Evolutionary conservation across 768 basidiomycete species (phyloP), one percentile per base, ranked within the genome.

Genomic region (Paxillus rubicundulus): DNA sequence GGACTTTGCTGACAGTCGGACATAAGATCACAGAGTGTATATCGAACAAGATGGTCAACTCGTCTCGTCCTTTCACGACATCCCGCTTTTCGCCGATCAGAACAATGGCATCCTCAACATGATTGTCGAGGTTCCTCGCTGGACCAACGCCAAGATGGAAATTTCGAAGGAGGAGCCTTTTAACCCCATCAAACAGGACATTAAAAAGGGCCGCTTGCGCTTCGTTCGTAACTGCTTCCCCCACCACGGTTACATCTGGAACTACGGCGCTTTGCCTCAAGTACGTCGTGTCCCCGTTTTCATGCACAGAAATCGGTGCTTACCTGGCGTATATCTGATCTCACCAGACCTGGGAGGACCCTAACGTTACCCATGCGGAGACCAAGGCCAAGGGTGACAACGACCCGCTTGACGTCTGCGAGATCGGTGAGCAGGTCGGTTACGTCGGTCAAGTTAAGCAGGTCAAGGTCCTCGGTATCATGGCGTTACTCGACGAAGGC

Each of bases 91-190:
- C 71, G 94, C 94, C 49, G 93, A 99, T 75, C 91, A 87, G 78
- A 86, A 78, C 76, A 89, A 89, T 72, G 91, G 91, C 67, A 87
- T 98, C 78, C 81, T 97, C 76, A 98, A 98, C 87, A 98, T 98
- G 92, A 78, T 97, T 72, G 94, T 97, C 74, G 92, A 97, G 76
- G 84, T 96, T 52, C 97, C 97, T 45, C 89, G 97, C 66, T 99
- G 97, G 97, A 97, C 95, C 72, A 98, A 99, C 79, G 97, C 97
- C 49, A 98, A 99, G 82, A 90, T 98, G 89, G 97, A 99, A 76
- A 97, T 97, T 72, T 96, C 82, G 74, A 99, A 97, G 75, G 94
- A 97, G 65, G 96, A 98, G 72, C 49, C 83, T n/a, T 92, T 98
- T 85, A 99, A 99, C 77, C 97, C 97, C 65, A 98, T 99, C 87